Base-by-base conservation (phyloP, 1,139 yeast species). In the Diutina sp. region DNA sequence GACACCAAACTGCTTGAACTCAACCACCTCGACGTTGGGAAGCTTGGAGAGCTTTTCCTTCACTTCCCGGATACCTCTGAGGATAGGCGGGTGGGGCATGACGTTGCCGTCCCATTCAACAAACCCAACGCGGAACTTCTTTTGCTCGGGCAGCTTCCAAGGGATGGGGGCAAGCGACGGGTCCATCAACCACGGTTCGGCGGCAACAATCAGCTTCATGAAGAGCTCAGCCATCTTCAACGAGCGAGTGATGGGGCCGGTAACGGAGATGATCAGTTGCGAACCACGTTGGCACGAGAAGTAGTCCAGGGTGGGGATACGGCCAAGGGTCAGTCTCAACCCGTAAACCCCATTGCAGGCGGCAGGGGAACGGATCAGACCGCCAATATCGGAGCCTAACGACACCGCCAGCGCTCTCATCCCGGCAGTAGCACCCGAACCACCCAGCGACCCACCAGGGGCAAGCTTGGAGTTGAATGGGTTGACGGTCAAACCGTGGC, bases 381-480 rank as follows among this genome's bases (percentile, higher is more conserved):
- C 88, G 14, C 87, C 88, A 61, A 84, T 80, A 66, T 84, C 87
- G 16, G 85, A 80, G 9, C 87, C 86, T 51, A 82, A 56, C 1
- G 72, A 71, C 54, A 68, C 60, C 8, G 66, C 62, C 48, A 65
- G 59, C 21, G 68, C 72, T 46, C 63, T 62, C 54, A 66, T 58
- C 4, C 66, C 69, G 38, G 63, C 63, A 35, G 66, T 58, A 2
- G 64, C 67, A 35, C 70, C 71, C 57, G 67, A 71, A 5, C 71
- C 71, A 46, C 67, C 63, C 1, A 68, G 65, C 6, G 68, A 65
- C 2, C 71, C 71, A 8, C 87, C 87, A 4, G 84, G 75, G 18
- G 83, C 76, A 58, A 81, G 66, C 14, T 75, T 66, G 4, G 82
- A 72, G 62, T 83, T 82, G 63, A 69, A 67, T 0, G 86, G 80